Conservation (phyloP, 2,329 filamentous ascomycete species). For the Clonostachys chloroleuca region DNA sequence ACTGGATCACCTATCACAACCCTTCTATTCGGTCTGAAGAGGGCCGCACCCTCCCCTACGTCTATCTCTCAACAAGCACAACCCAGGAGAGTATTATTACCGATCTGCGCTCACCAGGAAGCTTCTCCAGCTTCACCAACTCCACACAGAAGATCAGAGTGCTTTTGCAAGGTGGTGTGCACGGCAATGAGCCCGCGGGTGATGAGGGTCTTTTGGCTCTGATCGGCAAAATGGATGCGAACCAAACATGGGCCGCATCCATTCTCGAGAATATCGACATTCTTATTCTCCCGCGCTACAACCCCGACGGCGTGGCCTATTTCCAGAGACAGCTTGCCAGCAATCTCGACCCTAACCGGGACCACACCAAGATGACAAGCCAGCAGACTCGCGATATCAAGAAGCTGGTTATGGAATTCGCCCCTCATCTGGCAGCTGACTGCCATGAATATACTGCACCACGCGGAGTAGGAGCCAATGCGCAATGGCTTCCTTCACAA, state of each 20-base stretch:
- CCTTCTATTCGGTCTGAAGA: constrained; percentile 12
- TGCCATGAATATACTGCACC: constrained; percentile 21
- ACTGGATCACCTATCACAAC: constrained; percentile 13
- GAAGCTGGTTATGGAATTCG: constrained; percentile 13
- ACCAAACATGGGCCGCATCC: constrained; percentile 16
- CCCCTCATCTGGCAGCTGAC: constrained; percentile 19
- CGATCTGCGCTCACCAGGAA: not conserved
- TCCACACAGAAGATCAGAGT: constrained; percentile 15
- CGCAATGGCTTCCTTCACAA: constrained; percentile 9
- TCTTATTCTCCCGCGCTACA: constrained; percentile 20
- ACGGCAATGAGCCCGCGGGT: constrained; percentile 22
- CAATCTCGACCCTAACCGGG: constrained; percentile 21
- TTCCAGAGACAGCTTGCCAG: constrained; percentile 19
- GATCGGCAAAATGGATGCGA: constrained; percentile 19
- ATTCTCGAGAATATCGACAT: constrained; percentile 18
- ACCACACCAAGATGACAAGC: constrained; percentile 22
- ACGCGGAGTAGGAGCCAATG: constrained; percentile 8
- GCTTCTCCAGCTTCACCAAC: constrained; percentile 4
- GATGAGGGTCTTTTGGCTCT: constrained; percentile 20
- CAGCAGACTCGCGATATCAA: constrained; percentile 22
- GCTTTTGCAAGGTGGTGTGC: constrained; percentile 14
- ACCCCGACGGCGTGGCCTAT: constrained; percentile 22
- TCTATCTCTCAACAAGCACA: constrained; percentile 6
- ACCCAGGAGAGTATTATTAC: not conserved
- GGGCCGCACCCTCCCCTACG: constrained; percentile 12